A percentile compares a stretch with the other conserved stretches of the same genome.
These are phyloP conservation scores for Scheffersomyces insectosa DNA, from an alignment of 1,139 yeast genomes.

Conservation along the genomic window DNA sequence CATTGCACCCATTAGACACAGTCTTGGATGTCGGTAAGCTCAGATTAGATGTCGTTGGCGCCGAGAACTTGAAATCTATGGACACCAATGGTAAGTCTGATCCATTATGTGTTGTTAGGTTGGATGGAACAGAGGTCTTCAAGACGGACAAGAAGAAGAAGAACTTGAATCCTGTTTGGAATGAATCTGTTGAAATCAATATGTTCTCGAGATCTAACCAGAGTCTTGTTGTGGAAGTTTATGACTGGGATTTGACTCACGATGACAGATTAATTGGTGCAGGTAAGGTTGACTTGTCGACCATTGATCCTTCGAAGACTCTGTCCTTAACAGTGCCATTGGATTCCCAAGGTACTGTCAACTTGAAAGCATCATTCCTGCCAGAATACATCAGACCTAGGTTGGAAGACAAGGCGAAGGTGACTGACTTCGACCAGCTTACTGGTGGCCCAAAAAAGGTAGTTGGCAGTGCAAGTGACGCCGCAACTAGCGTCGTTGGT, in stretches of 20 bases:
- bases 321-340: constrained; percentile 51
- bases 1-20: constrained; percentile 59
- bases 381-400: constrained; percentile 72
- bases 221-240: constrained; percentile 48
- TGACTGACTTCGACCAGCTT: constrained; percentile 39
- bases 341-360: constrained; percentile 61
- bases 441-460: constrained; percentile 28
- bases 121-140: constrained; percentile 56
- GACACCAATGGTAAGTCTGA: constrained; percentile 78
- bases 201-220: constrained; percentile 63
- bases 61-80: constrained; percentile 52
- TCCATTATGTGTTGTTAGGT: constrained; percentile 54
- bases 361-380: constrained; percentile 52
- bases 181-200: constrained; percentile 59
- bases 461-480: neutral
- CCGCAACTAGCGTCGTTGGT: constrained; percentile 49
- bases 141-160: constrained; percentile 64
- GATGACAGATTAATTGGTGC: constrained; percentile 61
- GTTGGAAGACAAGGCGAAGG: constrained; percentile 41
- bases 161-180: constrained; percentile 70
- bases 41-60: constrained; percentile 56
- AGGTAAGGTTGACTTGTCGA: constrained; percentile 49
- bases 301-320: constrained; percentile 44
- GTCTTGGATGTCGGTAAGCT: constrained; percentile 67
- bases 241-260: constrained; percentile 80